Evolutionary conservation across 2,329 filamentous ascomycete genomes (phyloP), one percentile per base, ranked within the genome.

Genomic region (Aspergillus arachidicola): DNA sequence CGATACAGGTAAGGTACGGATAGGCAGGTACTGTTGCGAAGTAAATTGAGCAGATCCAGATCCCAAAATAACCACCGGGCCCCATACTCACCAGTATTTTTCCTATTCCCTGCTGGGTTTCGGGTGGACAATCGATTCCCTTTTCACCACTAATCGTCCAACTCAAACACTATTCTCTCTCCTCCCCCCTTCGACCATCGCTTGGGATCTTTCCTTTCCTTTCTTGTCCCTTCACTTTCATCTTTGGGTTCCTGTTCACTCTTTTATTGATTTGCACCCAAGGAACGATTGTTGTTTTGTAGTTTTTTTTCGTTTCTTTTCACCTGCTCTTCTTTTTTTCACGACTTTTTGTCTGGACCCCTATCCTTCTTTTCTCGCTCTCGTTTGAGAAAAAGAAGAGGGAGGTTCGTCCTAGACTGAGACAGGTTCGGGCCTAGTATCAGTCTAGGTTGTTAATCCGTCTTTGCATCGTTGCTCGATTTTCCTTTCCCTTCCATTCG

Each of bases 41-140:
- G 59, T 67, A 67, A 69, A 64, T 68, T 69, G 23, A 63, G 64
- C 60, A 67, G 62, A 64, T 66, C 61, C 64, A 66, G 65, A 65
- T 67, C 71, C 71, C 71, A 73, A 74, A 74, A 74, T 74, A 73
- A 72, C 68, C 69, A 71, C 70, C 62, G 4, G 48, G 62, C 55
- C 62, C 62, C 65, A 65, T 45, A 43, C 57, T 62, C 67, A 65
- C 65, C 69, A 64, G 64, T 61, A 46, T 36, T 56, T 36, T 48
- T 38, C n/a, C 51, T 55, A 38, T 72, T 71, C 67, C 68, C 64
- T 71, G 62, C 60, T 64, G 32, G n/a, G 51, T 38, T 55, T 55
- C 32, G 58, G 62, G 56, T 61, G 66, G 69, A 58, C 68, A 71
- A 71, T 71, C 68, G 58, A 66, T 71, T 67, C 69, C 67, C 64